Percentiles rank a stretch among this genome's conserved stretches.
Conservation (phyloP, 257 asterid species). For the Solanum chmielewskii region DNA sequence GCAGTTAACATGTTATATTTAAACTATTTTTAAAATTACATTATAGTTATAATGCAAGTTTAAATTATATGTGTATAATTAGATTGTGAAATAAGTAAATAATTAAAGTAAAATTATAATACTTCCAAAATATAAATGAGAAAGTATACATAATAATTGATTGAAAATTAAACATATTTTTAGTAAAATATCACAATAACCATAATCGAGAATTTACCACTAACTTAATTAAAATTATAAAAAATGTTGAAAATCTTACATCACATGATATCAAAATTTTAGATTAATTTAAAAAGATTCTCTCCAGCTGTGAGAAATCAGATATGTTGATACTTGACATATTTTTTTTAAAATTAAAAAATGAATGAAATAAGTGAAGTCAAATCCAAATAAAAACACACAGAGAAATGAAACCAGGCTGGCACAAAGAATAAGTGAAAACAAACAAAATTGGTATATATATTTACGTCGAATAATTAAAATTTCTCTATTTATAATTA, state of each 20-base stretch:
- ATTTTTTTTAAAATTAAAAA: not conserved
- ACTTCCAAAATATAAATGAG: not conserved
- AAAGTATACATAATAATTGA: not conserved
- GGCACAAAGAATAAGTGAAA: not conserved
- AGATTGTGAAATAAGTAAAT: not conserved
- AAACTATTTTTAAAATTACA: not conserved
- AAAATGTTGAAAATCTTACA: not conserved
- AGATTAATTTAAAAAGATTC: not conserved
- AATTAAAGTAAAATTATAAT: not conserved
- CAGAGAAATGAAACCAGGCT: not conserved
- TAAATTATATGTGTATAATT: not conserved
- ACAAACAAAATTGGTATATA: not conserved
- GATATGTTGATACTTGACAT: not conserved
- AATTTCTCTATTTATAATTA: fast-evolving
- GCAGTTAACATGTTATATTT: too few relatives aligned
- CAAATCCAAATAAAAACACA: not conserved
- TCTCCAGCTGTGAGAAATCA: not conserved
- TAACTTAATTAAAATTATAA: not conserved
- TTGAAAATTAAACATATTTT: too few relatives aligned
- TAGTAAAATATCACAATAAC: not conserved
- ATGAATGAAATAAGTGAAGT: not conserved
- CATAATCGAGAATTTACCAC: not conserved
- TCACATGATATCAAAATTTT: not conserved
- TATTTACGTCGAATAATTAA: too few relatives aligned
- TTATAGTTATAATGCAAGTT: not conserved